A percentile compares a stretch with the other conserved stretches of the same genome.
Evolutionary conservation across 1,284 basidiomycete genomes (phyloP).

Genomic region (Pholiota adiposa): DNA sequence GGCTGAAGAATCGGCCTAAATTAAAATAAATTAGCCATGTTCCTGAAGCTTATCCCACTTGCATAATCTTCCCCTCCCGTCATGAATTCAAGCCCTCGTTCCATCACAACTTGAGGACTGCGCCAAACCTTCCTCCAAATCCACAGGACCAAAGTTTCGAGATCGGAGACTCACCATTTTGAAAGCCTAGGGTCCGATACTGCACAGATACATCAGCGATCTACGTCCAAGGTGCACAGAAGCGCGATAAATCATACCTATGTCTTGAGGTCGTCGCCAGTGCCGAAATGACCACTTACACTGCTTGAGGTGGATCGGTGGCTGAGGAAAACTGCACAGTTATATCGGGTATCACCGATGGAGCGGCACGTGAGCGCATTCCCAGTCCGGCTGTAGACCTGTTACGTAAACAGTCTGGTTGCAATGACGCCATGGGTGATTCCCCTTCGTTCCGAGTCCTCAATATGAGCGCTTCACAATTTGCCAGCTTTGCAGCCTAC

Average conservation of each 20-base stretch:
- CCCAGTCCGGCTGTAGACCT: neutral
- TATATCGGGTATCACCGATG: conserved; percentile 36
- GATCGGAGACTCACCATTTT: conserved; percentile 36
- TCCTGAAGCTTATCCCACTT: neutral
- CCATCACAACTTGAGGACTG: neutral
- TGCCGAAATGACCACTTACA: conserved; percentile 29
- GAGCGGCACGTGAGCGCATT: conserved; percentile 8
- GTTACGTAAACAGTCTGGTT: conserved; percentile 12
- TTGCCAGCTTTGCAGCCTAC: conserved; percentile 56
- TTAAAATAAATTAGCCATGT: conserved; percentile 14
- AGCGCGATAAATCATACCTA: conserved; percentile 30
- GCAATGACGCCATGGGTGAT: conserved; percentile 5
- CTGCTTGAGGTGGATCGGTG: conserved; percentile 26
- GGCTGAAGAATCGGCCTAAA: conserved; percentile 81
- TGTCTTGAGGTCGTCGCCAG: conserved; percentile 41
- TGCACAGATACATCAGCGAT: conserved; percentile 9
- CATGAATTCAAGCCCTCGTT: neutral
- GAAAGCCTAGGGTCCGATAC: conserved; percentile 24
- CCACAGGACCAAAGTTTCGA: conserved; percentile 15
- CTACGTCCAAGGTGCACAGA: neutral
- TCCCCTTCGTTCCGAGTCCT: neutral
- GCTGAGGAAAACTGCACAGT: conserved; percentile 44
- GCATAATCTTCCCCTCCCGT: neutral
- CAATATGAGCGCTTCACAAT: conserved; percentile 25
- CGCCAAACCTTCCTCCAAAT: neutral